Conservation (phyloP, 1,284 basidiomycete species). For the Irpex sp. region DNA sequence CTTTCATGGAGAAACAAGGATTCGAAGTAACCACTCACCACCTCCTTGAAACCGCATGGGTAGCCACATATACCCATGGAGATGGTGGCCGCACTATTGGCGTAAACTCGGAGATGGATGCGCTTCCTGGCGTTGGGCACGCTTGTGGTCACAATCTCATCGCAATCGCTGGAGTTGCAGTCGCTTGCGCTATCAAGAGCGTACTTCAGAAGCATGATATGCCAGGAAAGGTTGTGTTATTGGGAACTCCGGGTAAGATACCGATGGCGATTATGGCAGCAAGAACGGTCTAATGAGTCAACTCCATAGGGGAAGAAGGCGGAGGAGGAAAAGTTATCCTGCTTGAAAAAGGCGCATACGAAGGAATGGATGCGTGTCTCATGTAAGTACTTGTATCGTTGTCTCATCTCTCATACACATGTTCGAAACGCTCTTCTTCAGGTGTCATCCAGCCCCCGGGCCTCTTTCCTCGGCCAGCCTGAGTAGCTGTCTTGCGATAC, state of each 20-base stretch:
- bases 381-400: conserved; percentile 44
- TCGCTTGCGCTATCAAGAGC: conserved; percentile 68
- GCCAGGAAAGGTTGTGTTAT: conserved; percentile 69
- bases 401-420: no score
- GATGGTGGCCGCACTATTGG: conserved; percentile 62
- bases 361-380: conserved; percentile 72
- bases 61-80: conserved; percentile 63
- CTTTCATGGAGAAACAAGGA: conserved; percentile 55
- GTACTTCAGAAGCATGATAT: conserved; percentile 55
- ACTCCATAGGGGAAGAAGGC: conserved; percentile 66
- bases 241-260: conserved; percentile 77
- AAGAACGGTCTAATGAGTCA: background rate
- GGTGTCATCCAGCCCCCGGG: conserved; percentile 69
- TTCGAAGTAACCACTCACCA: conserved; percentile 63
- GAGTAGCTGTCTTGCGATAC: conserved; percentile 55
- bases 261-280: background rate
- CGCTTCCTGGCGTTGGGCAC: conserved; percentile 61
- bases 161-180: conserved; percentile 75
- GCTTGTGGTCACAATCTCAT: conserved; percentile 89
- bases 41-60: conserved; percentile 75
- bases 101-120: conserved; percentile 72
- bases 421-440: background rate
- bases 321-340: conserved; percentile 78
- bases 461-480: conserved; percentile 43
- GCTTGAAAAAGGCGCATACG: conserved; percentile 70